Base-by-base conservation (phyloP, 495 filamentous ascomycete species). In the Penicillium bialowiezense region DNA sequence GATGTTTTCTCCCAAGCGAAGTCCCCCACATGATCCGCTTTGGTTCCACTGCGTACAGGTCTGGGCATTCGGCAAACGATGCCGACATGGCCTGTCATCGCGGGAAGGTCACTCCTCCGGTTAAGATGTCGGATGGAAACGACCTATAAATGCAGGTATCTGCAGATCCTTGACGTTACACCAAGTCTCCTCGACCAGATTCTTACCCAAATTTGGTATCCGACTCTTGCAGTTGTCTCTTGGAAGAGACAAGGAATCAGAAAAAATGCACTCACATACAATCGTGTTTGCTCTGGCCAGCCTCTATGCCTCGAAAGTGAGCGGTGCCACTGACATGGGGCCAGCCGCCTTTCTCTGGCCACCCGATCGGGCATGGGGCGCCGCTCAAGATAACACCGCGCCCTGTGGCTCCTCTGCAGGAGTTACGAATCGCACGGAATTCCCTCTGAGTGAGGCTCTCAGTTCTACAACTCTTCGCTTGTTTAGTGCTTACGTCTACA, bases 291-390 rank as follows among this genome's bases (percentile, higher is more conserved):
- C 49, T 12, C 34, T 56, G 10, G 54, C 44, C 37, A 43, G 50
- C 19, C 13, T 59, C 5, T 50, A 26, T 5, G 32, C 28, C 2
- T 7, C 31, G n/a, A 12, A 34, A n/a, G 26, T 26, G 6, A 39
- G 44, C 31, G 52, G 52, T 15, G 40, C 23, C 3, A 47, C 51
- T 17, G 62, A 68, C n/a, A 79, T 79, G 74, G 77, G 77, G 0
- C 74, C 77, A 5, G 76, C 72, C 14, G 76, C 75, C 17, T 79
- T 80, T 51, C 55, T 80, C 23, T 80, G 77, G 77, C 77, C 77
- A 3, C 60, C 62, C 6, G 70, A 77, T 53, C 67, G 77, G 20
- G 45, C 58, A 2, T 80, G 74, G 74, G 64, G 58, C 44, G 70
- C 66, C 39, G 59, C 62, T 1, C 45, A 65, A 15, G 77, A 79